Evolutionary conservation across 768 basidiomycete genomes (phyloP), one percentile per base, ranked within the genome.

Genomic region (Macrocybe gigantea): DNA sequence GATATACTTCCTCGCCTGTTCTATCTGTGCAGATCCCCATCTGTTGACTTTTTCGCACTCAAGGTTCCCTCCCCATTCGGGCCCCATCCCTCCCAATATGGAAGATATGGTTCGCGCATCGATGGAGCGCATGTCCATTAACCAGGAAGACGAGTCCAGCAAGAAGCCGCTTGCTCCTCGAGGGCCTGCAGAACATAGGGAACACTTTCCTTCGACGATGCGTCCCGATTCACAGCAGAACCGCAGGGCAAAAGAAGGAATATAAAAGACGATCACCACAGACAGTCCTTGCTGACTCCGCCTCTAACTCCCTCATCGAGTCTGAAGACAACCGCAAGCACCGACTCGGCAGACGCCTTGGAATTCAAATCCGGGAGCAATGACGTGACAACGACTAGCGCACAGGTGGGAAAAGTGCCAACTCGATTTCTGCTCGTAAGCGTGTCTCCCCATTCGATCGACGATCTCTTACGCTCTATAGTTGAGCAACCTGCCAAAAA

Each of bases 281-380:
- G 63, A 1, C 60, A 65, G 50, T 54, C 64, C 15, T 68, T 82
- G 38, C 69, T 85, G 45, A 86, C 84, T 0, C 84, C 84, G 33
- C 85, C 84, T 8, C 72, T 87, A 38, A 86, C 85, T 1, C 85
- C 85, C 0, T 80, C 85, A 1, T 83, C 81, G 9, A 75, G 73
- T 50, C 64, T 75, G 39, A 62, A 63, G 45, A 72, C 73, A 2
- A 60, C 63, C 2, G 60, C 60, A 32, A 71, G 69, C 49, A 49
- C 57, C 12, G 71, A 69, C 9, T 65, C 65, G 6, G 47, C 53
- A 6, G 55, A 44, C n/a, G 48, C 40, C 47, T 34, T 33, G 11
- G 55, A 53, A 48, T 52, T 39, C 8, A 56, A 48, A 48, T 53
- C 54, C 44, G 61, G 60, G 15, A 34, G 32, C 15, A 41, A 51